phyloP scores from a whole-genome alignment of 2,329 filamentous ascomycete genomes.

The Neofusicoccum ribis region DNA sequence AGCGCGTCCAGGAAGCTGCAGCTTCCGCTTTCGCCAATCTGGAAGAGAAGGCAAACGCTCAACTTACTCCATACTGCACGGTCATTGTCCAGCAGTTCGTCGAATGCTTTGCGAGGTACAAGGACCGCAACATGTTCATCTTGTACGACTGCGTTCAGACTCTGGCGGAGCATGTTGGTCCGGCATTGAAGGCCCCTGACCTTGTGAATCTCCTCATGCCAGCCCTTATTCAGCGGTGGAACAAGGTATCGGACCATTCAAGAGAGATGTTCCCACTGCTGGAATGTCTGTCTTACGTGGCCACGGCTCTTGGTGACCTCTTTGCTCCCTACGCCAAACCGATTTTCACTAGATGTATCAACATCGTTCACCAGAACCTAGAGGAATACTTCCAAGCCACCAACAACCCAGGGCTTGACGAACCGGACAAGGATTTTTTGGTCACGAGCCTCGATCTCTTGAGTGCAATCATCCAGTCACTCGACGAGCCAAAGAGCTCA shows the following conservation, averaged over 20 bases:
- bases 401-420: conserved; percentile 68
- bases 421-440: conserved; percentile 94
- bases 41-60: conserved; percentile 85
- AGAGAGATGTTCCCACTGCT: conserved; percentile 90
- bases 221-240: conserved; percentile 83
- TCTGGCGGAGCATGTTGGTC: conserved; percentile 85
- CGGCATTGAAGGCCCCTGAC: conserved; percentile 74
- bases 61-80: conserved; percentile 79
- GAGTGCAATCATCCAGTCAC: conserved; percentile 88
- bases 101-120: conserved; percentile 89
- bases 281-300: conserved; percentile 95
- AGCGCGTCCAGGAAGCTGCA: conserved; percentile 94
- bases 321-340: conserved; percentile 85
- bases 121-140: conserved; percentile 98
- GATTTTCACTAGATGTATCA: conserved; percentile 84
- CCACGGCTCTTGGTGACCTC: conserved; percentile 75
- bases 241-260: conserved; percentile 82
- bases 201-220: conserved; percentile 90
- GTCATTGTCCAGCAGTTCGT: conserved; percentile 93
- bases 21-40: conserved; percentile 95
- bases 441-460: conserved; percentile 92
- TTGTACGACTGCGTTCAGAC: conserved; percentile 99
- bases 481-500: conserved; percentile 71
- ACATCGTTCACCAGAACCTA: conserved; percentile 88
- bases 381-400: conserved; percentile 74